Base-by-base conservation (phyloP, 495 filamentous ascomycete genomes). In the Evernia prunastri region DNA sequence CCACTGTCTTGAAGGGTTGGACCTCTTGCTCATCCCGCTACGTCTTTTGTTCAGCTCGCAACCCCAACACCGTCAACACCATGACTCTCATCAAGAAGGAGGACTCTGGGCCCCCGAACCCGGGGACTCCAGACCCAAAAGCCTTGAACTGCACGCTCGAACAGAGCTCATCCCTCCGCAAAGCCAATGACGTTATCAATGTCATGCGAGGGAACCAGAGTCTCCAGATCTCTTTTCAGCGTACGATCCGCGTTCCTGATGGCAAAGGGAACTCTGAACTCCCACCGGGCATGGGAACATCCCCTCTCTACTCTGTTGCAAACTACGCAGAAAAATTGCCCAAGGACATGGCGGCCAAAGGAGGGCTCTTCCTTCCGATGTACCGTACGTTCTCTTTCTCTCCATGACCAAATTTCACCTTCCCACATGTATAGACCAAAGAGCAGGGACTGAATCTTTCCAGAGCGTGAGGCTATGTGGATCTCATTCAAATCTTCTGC, bases 181-280 rank as follows among this genome's bases (percentile, higher is more conserved):
- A 45, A 17, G 42, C 39, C 59, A 37, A 58, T 3, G 59, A 63
- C 40, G 25, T 47, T 13, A 60, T 64, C 45, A 8, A 53, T 9
- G 42, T 61, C 64, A 64, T 42, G 0, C 60, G 57, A 5, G 45
- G 27, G 23, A n/a, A 17, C 8, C 20, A 12, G n/a, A 60, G n/a
- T 1, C 36, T 70, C 1, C 25, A 53, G 13, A 64, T 69, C 40
- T 57, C 51, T 73, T 83, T 63, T 31, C 60, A 74, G 17, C 74
- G 79, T 27, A 82, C 77, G 8, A 68, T 82, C 27, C 74, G 80
- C 27, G 73, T 83, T 10, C 75, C 78, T 0, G 80, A 83, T 54
- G 72, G 77, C 39, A 56, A 63, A 0, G 62, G 64, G 1, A 61
- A 45, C n/a, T 68, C 72, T 23, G 43, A 73, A 9, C 74, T 82